A percentile compares a stretch with the other conserved stretches of the same genome.
phyloP scores from a whole-genome alignment of 2,329 filamentous ascomycete species.

The Colletotrichum zoysiae region DNA sequence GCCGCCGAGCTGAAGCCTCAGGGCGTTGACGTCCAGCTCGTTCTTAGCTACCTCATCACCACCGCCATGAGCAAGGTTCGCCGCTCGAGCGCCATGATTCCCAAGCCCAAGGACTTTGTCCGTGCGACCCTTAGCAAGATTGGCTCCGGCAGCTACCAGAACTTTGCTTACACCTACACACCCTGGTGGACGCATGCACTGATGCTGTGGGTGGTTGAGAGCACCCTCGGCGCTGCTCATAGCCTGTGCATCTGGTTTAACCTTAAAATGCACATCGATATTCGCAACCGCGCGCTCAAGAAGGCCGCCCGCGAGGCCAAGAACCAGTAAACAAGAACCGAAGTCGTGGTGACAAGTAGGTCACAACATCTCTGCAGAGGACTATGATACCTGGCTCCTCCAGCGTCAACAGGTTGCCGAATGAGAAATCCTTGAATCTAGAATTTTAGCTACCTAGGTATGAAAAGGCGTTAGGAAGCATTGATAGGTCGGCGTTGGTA shows the following conservation, averaged over 20 bases:
- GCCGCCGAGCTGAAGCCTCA: slow-evolving; percentile 84
- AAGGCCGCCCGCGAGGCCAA: slow-evolving; percentile 88
- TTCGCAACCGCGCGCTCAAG: slow-evolving; percentile 83
- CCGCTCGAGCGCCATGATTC: slow-evolving; percentile 80
- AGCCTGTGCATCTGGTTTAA: slow-evolving; percentile 63
- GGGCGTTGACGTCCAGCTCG: slow-evolving; percentile 89
- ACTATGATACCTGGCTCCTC: background rate
- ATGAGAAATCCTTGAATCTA: no score
- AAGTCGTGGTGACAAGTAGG: background rate
- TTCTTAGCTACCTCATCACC: slow-evolving; percentile 92
- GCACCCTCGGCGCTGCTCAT: slow-evolving; percentile 64
- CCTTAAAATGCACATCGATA: slow-evolving; percentile 82
- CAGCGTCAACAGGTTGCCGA: no score
- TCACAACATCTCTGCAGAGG: background rate
- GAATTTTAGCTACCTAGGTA: background rate
- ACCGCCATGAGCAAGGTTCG: slow-evolving; percentile 98
- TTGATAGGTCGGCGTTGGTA: background rate
- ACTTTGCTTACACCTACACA: slow-evolving; percentile 85
- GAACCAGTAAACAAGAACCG: slow-evolving; percentile 58
- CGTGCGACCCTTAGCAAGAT: slow-evolving; percentile 82
- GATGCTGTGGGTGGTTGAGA: slow-evolving; percentile 85
- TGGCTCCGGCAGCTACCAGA: slow-evolving; percentile 83
- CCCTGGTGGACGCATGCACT: slow-evolving; percentile 94
- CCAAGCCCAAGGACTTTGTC: slow-evolving; percentile 86
- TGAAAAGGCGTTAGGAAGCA: no score